A percentile compares a stretch with the other conserved stretches of the same genome.
Conservation (phyloP, 2,329 filamentous ascomycete species). For the Dothideomycetidae sp. region DNA sequence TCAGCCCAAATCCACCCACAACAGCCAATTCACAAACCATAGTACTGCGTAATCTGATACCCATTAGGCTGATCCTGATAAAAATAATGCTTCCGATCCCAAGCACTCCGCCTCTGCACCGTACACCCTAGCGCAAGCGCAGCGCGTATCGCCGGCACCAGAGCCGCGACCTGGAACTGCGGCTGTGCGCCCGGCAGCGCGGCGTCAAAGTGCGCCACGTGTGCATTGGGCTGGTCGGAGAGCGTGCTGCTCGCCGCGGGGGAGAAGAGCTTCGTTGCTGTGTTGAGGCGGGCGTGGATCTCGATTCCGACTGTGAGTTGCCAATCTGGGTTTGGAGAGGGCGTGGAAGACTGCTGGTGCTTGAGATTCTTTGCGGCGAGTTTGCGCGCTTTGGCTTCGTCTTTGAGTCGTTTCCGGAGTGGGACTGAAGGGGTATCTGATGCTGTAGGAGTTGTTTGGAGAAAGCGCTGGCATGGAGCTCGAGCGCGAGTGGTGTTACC, state of each 20-base stretch:
- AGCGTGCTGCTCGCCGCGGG: slow-evolving; percentile 30
- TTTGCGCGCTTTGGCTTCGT: slow-evolving; percentile 25
- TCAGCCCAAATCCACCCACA: background rate
- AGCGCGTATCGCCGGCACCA: slow-evolving; percentile 81
- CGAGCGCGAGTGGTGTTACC: too few species aligned
- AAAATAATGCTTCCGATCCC: slow-evolving; percentile 97
- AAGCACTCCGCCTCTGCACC: slow-evolving; percentile 62
- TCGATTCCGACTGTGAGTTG: slow-evolving; percentile 92
- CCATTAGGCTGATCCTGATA: slow-evolving; percentile 95
- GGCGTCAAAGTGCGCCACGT: slow-evolving; percentile 77
- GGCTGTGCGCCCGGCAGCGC: slow-evolving; percentile 85
- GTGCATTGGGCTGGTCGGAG: slow-evolving; percentile 52
- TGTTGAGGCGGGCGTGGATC: slow-evolving; percentile 93
- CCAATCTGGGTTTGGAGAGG: slow-evolving; percentile 46
- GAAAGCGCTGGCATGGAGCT: background rate
- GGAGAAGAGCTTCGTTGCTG: slow-evolving; percentile 79
- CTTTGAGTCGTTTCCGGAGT: slow-evolving; percentile 28
- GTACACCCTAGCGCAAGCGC: slow-evolving; percentile 71
- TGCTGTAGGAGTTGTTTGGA: slow-evolving; percentile 14
- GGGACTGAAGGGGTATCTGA: slow-evolving; percentile 15
- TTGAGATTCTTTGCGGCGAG: slow-evolving; percentile 15
- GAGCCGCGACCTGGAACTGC: slow-evolving; percentile 62
- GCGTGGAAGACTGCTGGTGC: slow-evolving; percentile 9
- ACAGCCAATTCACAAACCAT: slow-evolving; percentile 32
- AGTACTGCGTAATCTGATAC: slow-evolving; percentile 97